Evolutionary conservation across 176 grass and related monocot genomes (phyloP).

Genomic region (Zea mays): Zm-B73-REFERENCE-NAM-5.0 NC_050104.1:28608001-28608500

Average conservation of each 20-base stretch:
- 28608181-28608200: background rate
- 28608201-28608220: background rate
- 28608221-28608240: slow-evolving; percentile 14
- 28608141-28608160: background rate
- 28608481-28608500: slow-evolving; percentile 19
- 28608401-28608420: slow-evolving; percentile 76
- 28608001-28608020: background rate
- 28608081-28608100: background rate
- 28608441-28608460: slow-evolving; percentile 19
- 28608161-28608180: background rate
- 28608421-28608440: slow-evolving; percentile 76
- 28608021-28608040: slow-evolving; percentile 1
- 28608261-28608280: background rate
- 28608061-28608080: slow-evolving; percentile 6
- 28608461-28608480: background rate
- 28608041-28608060: slow-evolving; percentile 13
- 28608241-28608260: slow-evolving; percentile 13
- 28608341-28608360: slow-evolving; percentile 2
- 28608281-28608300: background rate
- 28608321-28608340: background rate
- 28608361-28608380: slow-evolving; percentile 66
- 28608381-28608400: slow-evolving; percentile 88
- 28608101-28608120: background rate
- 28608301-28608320: slow-evolving; percentile 9
- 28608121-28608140: background rate